Evolutionary conservation across 1,284 basidiomycete species (phyloP), one percentile per base, ranked within the genome.

Genomic region (Puccinia novopanici): DNA sequence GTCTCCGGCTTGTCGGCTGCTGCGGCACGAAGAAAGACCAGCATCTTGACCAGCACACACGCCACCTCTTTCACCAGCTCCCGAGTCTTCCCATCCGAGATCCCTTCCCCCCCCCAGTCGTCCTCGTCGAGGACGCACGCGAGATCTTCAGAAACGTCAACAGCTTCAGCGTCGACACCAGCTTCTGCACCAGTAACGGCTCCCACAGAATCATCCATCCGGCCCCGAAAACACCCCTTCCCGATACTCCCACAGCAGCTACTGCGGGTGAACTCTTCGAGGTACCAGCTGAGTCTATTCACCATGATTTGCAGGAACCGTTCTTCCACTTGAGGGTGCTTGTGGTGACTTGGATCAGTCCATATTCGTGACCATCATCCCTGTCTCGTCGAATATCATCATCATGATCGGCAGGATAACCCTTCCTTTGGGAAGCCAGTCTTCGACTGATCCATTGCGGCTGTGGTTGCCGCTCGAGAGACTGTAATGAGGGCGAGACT

Each of bases 141-240:
- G 65, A 45, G 65, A 68, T 34, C 10, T 6, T 5, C 65, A 68
- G 17, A 40, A 68, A 34, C 4, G 4, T 24, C 30, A 68, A 15
- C 15, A 68, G 40, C 40, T 48, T 22, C 3, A 68, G 24, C 12
- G 65, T 68, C 13, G 45, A 15, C 30, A 68, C 27, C n/a, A 68
- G 8, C 37, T 68, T 68, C 15, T 40, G 13, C 13, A 68, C 30
- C 22, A 68, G 22, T 9, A 68, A 13, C 1, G 65, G 65, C 17
- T 68, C 65, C 42, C 40, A 68, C 12, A 68, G n/a, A 22, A 68
- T 48, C 65, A 68, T 68, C 65, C 30, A 68, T 24, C 65, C 65
- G 15, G 65, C 24, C 65, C 65, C 45, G 65, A 50, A 34, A 34
- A 27, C 22, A 10, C 22, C 6, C n/a, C 15, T 22, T 13, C 17